Conservation (phyloP, 306 rosid genomes). For the Ochetophila trinervis region DNA sequence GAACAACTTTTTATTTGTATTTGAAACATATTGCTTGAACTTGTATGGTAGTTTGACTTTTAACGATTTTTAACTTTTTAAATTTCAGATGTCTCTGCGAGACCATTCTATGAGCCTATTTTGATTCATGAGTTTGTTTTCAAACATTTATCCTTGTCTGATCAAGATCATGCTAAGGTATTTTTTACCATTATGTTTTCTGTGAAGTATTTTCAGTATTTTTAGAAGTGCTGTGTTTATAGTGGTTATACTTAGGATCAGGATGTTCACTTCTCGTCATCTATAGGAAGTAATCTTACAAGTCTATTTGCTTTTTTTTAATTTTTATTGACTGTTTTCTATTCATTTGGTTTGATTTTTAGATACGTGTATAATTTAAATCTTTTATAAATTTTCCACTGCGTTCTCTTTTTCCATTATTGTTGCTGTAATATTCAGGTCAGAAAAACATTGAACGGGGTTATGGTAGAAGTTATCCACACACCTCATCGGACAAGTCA, state of each 20-base stretch:
- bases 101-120: conserved; percentile 58
- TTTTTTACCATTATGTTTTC: background rate
- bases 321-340: too few relatives aligned
- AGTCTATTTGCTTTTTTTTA: too few relatives aligned
- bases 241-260: too few relatives aligned
- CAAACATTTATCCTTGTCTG: conserved; percentile 43
- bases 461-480: conserved; percentile 35
- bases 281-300: too few relatives aligned
- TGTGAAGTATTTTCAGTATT: too few relatives aligned
- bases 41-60: background rate
- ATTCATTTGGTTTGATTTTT: too few relatives aligned
- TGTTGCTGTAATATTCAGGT: conserved; percentile 33
- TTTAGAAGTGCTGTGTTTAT: too few relatives aligned
- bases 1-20: background rate
- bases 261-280: too few relatives aligned
- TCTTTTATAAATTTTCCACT: background rate
- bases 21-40: background rate
- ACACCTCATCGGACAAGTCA: conserved; percentile 18
- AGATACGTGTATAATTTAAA: background rate
- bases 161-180: conserved; percentile 63
- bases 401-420: background rate
- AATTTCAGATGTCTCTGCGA: conserved; percentile 64
- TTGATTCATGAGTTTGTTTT: conserved; percentile 37
- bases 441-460: conserved; percentile 43
- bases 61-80: conserved; percentile 3